Evolutionary conservation across 225 moss, liverwort and hornwort genomes (phyloP).

Genomic region (Thuidium tamariscinum): DNA sequence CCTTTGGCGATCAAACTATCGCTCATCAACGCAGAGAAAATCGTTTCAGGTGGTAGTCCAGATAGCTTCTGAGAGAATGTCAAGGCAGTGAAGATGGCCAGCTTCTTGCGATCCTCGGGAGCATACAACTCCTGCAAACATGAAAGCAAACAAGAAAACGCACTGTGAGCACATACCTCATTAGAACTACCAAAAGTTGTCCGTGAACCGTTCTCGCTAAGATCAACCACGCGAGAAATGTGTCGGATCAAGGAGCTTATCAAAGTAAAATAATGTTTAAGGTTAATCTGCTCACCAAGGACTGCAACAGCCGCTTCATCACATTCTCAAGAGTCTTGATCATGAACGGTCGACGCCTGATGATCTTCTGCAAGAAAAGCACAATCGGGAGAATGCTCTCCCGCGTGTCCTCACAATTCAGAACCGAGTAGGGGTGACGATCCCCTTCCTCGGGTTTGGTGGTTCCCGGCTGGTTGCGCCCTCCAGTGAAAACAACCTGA

Average conservation of each 20-base stretch:
- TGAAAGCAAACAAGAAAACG: not conserved
- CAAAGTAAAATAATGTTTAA: not conserved
- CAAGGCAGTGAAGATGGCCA: slow-evolving; percentile 93
- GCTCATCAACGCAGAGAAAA: slow-evolving; percentile 77
- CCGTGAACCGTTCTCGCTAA: not conserved
- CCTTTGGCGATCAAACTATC: slow-evolving; percentile 86
- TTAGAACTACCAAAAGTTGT: not conserved
- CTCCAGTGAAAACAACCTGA: slow-evolving; percentile 99
- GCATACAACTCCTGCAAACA: slow-evolving; percentile 70
- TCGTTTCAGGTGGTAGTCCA: slow-evolving; percentile 92
- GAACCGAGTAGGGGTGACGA: slow-evolving; percentile 81
- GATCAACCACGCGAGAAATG: not conserved
- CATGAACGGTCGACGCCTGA: slow-evolving; percentile 93
- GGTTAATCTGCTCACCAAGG: slow-evolving; percentile 32
- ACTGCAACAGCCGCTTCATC: slow-evolving; percentile 93
- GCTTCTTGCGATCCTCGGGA: slow-evolving; percentile 80
- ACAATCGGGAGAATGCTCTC: slow-evolving; percentile 83
- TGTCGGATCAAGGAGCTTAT: not conserved
- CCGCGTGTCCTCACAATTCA: slow-evolving; percentile 77
- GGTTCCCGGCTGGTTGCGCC: slow-evolving; percentile 95
- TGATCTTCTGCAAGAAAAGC: slow-evolving; percentile 94
- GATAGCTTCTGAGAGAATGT: slow-evolving; percentile 98
- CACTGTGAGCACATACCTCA: not conserved
- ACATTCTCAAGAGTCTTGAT: slow-evolving; percentile 98
- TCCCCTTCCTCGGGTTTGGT: slow-evolving; percentile 99